A percentile compares a stretch with the other conserved stretches of the same genome.
Conservation (phyloP, 2,329 filamentous ascomycete species). For the Calonectria honghensis region DNA sequence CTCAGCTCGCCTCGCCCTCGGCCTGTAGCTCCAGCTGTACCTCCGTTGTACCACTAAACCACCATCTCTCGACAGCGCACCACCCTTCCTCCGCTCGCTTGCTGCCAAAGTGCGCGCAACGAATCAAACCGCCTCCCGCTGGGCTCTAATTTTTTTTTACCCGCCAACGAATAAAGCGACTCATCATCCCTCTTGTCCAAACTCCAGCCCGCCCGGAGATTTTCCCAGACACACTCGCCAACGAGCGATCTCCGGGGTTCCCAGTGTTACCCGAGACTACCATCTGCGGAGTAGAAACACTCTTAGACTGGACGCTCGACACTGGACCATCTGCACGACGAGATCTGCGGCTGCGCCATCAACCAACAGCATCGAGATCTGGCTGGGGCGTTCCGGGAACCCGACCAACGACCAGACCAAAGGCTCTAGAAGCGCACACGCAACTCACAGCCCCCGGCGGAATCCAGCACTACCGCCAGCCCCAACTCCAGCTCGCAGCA, state of each 20-base stretch:
- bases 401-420: constrained; percentile 25
- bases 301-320: constrained; percentile 28
- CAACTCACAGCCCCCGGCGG: constrained; percentile 2
- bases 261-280: constrained; percentile 33
- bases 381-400: constrained; percentile 19
- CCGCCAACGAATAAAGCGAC: constrained; percentile 15
- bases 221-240: constrained; percentile 29
- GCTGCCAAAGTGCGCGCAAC: neutral
- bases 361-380: constrained; percentile 32
- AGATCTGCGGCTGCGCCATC: constrained; percentile 33
- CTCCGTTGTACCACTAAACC: constrained; percentile 18
- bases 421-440: constrained; percentile 5
- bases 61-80: neutral
- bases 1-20: neutral
- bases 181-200: neutral
- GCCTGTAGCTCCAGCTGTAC: neutral
- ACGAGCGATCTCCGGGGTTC: constrained; percentile 29
- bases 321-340: constrained; percentile 21
- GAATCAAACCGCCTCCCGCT: constrained; percentile 4
- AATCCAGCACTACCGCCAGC: constrained; percentile 20
- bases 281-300: constrained; percentile 34
- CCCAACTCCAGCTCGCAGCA: constrained; percentile 22
- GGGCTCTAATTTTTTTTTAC: constrained; percentile 14
- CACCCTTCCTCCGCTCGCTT: neutral
- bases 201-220: neutral